Evolutionary conservation across 31 red algal species (phyloP), one percentile per base, ranked within the genome.

Genomic region (Odonthalia washingtoniensis): DNA sequence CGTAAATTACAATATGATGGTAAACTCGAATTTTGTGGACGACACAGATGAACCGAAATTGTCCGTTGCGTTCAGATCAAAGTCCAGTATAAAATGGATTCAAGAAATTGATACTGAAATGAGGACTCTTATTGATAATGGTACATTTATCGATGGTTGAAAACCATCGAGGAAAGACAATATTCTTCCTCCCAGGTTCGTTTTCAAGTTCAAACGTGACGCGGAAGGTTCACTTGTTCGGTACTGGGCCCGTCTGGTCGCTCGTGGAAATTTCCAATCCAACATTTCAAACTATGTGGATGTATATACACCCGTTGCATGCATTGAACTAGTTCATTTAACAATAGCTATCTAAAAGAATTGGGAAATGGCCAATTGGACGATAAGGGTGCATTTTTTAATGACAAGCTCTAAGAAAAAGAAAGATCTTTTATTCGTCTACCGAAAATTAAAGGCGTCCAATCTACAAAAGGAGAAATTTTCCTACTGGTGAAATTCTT

Each of bases 151-250:
- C 28, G 6, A 66, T 4, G 28, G 3, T 38, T 18, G 0, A 21
- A 49, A 68, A 72, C 27, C 44, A 14, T 61, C 74, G 0, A 35
- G n/a, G 3, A 42, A 0, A 35, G 35, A 28, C 46, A 14, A 24
- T 0, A 61, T 49, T 18, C 74, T 88, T 28, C 72, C 74, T 34
- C 46, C 72, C 33, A 43, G 39, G 53, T 37, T 88, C n/a, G 41
- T 78, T 46, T 17, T 88, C 4, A 78, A 60, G 28, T 74, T 77
- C 33, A 88, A 88, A 35, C 40, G 44, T 33, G 74, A 88, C 46
- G 45, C 34, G 12, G 2, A 33, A 2, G 52, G 57, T 16, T 26
- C 40, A 33, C 72, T 74, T 38, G 70, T 32, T 34, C 72, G 72
- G 28, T 88, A 69, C 57, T 78, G 78, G 57, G 85, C 31, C 1